phyloP scores from a whole-genome alignment of 2,329 filamentous ascomycete genomes.

The Calonectria hongkongensis region DNA sequence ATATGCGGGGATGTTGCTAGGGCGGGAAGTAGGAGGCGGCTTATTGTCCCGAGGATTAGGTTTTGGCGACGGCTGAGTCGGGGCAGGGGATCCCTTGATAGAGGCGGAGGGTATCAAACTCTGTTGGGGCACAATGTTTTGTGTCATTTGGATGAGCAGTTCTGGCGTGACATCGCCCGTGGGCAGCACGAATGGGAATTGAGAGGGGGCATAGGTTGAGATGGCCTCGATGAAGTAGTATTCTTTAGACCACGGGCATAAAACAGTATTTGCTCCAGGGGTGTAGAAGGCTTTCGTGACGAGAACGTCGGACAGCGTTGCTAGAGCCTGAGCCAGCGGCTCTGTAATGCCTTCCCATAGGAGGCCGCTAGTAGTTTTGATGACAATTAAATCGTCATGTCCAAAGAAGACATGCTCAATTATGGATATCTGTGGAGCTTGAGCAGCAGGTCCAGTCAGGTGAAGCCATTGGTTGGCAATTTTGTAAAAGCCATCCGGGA shows the following conservation, averaged over 20 bases:
- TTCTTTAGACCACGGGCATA: slow-evolving; percentile 37
- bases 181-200: slow-evolving; percentile 21
- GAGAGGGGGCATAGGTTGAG: not conserved
- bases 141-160: slow-evolving; percentile 18
- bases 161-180: not conserved
- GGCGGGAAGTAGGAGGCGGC: not conserved
- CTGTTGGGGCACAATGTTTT: slow-evolving; percentile 16
- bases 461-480: slow-evolving; percentile 21
- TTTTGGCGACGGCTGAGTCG: not conserved
- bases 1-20: slow-evolving; percentile 11
- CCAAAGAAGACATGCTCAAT: slow-evolving; percentile 33
- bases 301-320: not conserved
- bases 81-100: not conserved
- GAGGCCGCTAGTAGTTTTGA: slow-evolving; percentile 19
- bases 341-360: slow-evolving; percentile 26
- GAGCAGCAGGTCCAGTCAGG: not conserved
- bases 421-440: slow-evolving; percentile 14
- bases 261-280: slow-evolving; percentile 11
- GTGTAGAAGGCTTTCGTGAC: not conserved
- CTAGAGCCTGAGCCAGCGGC: slow-evolving; percentile 1
- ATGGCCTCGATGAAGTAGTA: slow-evolving; percentile 34
- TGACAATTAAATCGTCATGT: not conserved
- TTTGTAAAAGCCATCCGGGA: slow-evolving; percentile 34
- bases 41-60: not conserved
- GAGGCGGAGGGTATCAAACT: slow-evolving; percentile 19